phyloP scores from a whole-genome alignment of 2,329 filamentous ascomycete genomes.

The Hypoxylon sp. region DNA sequence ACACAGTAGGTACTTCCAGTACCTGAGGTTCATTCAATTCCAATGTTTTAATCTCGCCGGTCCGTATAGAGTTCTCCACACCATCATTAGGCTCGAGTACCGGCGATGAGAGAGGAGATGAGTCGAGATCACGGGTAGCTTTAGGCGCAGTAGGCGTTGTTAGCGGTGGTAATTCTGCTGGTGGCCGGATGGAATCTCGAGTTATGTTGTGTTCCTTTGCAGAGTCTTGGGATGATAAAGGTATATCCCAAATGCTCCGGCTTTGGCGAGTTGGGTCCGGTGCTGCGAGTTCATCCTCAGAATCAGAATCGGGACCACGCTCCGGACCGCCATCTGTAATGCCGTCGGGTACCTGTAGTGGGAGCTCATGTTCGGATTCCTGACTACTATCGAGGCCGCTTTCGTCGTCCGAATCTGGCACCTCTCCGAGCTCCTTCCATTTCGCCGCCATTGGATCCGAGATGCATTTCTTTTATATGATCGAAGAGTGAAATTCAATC shows the following conservation, averaged over 20 bases:
- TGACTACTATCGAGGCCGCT: conserved; percentile 56
- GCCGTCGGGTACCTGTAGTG: conserved; percentile 20
- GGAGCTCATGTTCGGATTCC: conserved; percentile 50
- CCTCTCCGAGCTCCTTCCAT: conserved; percentile 63
- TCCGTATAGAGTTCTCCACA: neutral
- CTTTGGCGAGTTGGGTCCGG: conserved; percentile 7
- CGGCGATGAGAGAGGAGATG: conserved; percentile 40
- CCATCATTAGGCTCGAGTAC: conserved; percentile 30
- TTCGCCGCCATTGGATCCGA: conserved; percentile 58
- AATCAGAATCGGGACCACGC: conserved; percentile 7
- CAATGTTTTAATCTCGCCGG: neutral
- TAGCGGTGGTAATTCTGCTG: conserved; percentile 1
- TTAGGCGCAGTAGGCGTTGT: conserved; percentile 6
- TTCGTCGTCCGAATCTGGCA: conserved; percentile 63
- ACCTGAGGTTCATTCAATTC: conserved; percentile 19
- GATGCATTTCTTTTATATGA: conserved; percentile 53
- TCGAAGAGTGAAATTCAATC: conserved; percentile 5
- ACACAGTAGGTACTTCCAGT: conserved; percentile 20
- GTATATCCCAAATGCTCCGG: conserved; percentile 53
- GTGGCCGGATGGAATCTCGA: conserved; percentile 50
- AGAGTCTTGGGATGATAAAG: conserved; percentile 49
- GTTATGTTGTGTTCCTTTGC: conserved; percentile 49
- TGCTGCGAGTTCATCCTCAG: conserved; percentile 10
- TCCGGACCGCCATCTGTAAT: neutral
- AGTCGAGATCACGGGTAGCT: conserved; percentile 11